A percentile compares a stretch with the other conserved stretches of the same genome.
phyloP scores from a whole-genome alignment of 345 rosid genomes.

The Bretschneidera sinensis region DNA sequence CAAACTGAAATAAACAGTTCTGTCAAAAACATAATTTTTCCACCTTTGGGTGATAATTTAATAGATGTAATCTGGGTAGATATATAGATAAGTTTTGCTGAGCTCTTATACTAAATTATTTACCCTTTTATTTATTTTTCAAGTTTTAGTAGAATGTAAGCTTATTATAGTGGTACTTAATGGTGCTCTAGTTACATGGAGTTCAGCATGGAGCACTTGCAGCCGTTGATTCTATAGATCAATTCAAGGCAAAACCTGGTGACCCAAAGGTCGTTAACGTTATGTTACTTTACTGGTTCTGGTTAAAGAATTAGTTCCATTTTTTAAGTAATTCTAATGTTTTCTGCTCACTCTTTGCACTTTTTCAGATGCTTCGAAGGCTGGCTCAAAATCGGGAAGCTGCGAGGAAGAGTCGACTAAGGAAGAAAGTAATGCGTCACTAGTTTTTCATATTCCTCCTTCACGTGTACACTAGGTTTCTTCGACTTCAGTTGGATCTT shows the following conservation, averaged over 20 bases:
- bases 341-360: neutral
- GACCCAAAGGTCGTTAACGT: constrained; percentile 54
- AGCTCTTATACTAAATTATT: neutral
- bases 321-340: neutral
- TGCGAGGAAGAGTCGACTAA: constrained; percentile 83
- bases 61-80: too few relatives aligned
- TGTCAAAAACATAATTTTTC: too few relatives aligned
- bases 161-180: constrained; percentile 1
- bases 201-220: constrained; percentile 38
- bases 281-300: neutral
- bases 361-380: constrained; percentile 61
- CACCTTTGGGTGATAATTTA: too few relatives aligned
- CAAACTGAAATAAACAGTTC: too few relatives aligned
- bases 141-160: neutral
- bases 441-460: neutral
- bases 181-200: constrained; percentile 36
- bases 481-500: neutral
- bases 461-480: neutral
- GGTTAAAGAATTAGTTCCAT: neutral
- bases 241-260: constrained; percentile 47
- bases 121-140: neutral
- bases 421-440: constrained; percentile 63
- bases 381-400: constrained; percentile 97
- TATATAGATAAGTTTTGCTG: neutral
- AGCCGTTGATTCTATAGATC: constrained; percentile 55